A percentile compares a stretch with the other conserved stretches of the same genome.
Evolutionary conservation across 192 early-diverging fungal genomes (phyloP).

Genomic region (Mortierella antarctica): DNA sequence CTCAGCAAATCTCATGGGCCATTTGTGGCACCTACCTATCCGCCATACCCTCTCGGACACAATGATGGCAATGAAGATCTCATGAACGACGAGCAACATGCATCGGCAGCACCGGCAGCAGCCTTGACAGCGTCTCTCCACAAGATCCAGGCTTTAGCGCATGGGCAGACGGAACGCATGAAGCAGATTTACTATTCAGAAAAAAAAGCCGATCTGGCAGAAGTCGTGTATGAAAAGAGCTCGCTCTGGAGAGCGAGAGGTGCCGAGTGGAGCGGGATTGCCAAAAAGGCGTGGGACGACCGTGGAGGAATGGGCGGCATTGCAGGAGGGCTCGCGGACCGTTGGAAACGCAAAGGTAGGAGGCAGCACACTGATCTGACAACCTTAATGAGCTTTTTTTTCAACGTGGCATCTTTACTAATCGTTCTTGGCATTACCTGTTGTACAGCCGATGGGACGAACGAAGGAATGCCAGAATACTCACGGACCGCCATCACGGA

Average conservation of each 20-base stretch:
- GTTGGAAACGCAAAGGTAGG: slow-evolving; percentile 44
- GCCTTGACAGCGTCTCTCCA: slow-evolving; percentile 34
- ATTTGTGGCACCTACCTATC: slow-evolving; percentile 16
- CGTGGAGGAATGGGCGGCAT: slow-evolving; percentile 51
- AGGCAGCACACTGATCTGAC: neutral
- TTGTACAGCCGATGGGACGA: slow-evolving; percentile 15
- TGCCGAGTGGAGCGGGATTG: slow-evolving; percentile 48
- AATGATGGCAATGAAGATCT: slow-evolving; percentile 6
- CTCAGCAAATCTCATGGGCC: slow-evolving; percentile 1
- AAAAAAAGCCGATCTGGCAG: slow-evolving; percentile 43
- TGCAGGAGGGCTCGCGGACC: slow-evolving; percentile 41
- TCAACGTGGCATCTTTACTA: neutral
- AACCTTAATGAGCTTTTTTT: neutral
- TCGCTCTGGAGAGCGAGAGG: slow-evolving; percentile 41
- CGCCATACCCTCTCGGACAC: neutral
- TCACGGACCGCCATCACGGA: slow-evolving; percentile 12
- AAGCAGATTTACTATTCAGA: slow-evolving; percentile 47
- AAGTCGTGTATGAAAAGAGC: slow-evolving; percentile 45
- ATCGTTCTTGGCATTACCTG: neutral
- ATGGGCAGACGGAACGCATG: slow-evolving; percentile 44
- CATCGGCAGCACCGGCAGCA: neutral
- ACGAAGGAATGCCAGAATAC: slow-evolving; percentile 16
- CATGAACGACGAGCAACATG: neutral
- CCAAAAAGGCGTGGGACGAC: slow-evolving; percentile 51
- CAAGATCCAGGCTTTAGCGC: slow-evolving; percentile 47